Conservation (phyloP, 2,329 filamentous ascomycete species). For the Aspergillus flavus region DNA sequence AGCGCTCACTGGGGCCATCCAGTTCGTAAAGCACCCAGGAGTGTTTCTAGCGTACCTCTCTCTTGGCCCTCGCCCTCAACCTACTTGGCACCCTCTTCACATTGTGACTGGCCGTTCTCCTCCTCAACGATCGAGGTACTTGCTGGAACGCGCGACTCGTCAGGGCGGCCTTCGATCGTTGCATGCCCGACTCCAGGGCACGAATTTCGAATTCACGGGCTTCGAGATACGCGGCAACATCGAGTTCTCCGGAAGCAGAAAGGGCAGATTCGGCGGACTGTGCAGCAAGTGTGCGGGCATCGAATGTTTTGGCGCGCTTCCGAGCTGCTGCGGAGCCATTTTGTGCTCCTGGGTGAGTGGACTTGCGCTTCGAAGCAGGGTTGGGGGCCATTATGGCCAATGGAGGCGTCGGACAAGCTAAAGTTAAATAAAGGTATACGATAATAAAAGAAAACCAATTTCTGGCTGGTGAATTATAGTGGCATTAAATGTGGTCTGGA, state of each 20-base stretch:
- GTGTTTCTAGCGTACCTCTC: conserved; percentile 51
- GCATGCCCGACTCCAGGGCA: conserved; percentile 80
- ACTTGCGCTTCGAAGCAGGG: conserved; percentile 37
- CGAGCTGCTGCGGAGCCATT: conserved; percentile 33
- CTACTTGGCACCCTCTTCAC: conserved; percentile 83
- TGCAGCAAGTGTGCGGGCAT: conserved; percentile 47
- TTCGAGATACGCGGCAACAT: conserved; percentile 80
- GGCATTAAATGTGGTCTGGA: neutral
- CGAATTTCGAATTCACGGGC: conserved; percentile 88
- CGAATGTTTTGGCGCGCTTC: conserved; percentile 47
- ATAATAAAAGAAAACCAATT: neutral
- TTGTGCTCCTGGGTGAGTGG: conserved; percentile 21
- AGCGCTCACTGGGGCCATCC: neutral
- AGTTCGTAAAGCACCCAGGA: neutral
- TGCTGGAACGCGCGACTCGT: conserved; percentile 83
- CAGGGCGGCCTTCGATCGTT: conserved; percentile 65
- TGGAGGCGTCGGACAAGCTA: neutral
- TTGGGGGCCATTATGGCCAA: conserved; percentile 36
- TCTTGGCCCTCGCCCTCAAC: conserved; percentile 68
- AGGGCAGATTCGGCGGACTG: conserved; percentile 50
- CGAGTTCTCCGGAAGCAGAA: conserved; percentile 73
- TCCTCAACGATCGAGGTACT: conserved; percentile 79
- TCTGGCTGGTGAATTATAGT: neutral
- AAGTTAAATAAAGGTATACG: neutral
- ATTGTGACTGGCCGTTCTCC: conserved; percentile 93